Base-by-base conservation (phyloP, 176 grass and related monocot species). In the Musa troglodytarum region DNA sequence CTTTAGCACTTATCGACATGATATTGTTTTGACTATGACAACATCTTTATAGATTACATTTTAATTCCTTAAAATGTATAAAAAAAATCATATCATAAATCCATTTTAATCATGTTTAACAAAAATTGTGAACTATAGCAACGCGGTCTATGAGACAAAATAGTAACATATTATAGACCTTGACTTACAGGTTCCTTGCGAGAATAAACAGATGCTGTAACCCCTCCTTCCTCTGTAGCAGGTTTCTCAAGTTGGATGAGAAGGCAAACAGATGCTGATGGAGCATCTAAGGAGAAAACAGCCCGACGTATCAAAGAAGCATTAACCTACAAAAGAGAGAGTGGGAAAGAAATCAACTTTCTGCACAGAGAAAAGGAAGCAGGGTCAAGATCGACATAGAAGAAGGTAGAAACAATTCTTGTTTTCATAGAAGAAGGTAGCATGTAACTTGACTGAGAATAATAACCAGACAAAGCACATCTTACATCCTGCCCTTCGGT, bases 151-250 rank as follows among this genome's bases (percentile, higher is more conserved):
- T 16, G 23, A 25, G 1, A 65, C 10, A 65, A 5, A 51, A 52
- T 13, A 53, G 58, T 26, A 72, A 71, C 34, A 75, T 55, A 63
- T 82, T 52, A 79, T 12, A 74, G 10, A 68, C 62, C 49, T 72
- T 68, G 65, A 78, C 90, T 98, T 88, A 99, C 95, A 84, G 95
- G 90, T 80, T 99, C 95, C 80, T 99, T 99, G 80, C 91, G 91
- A 80, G 95, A 99, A 94, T 99, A 99, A 84, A 89, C 86, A 17
- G 91, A 99, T 52, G 95, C 76, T 65, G 95, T 92, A 76, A 94
- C 86, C 53, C 95, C 95, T 77, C 95, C 91, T 89, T 99, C 95
- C 86, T 99, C 95, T 56, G 88, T 88, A 82, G 91, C 91, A 69
- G 85, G 80, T 67, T 89, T 99, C 76, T 99, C 95, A 73, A 99